Conservation (phyloP, 345 rosid species). For the Psidium friedrichsthalianum region DNA sequence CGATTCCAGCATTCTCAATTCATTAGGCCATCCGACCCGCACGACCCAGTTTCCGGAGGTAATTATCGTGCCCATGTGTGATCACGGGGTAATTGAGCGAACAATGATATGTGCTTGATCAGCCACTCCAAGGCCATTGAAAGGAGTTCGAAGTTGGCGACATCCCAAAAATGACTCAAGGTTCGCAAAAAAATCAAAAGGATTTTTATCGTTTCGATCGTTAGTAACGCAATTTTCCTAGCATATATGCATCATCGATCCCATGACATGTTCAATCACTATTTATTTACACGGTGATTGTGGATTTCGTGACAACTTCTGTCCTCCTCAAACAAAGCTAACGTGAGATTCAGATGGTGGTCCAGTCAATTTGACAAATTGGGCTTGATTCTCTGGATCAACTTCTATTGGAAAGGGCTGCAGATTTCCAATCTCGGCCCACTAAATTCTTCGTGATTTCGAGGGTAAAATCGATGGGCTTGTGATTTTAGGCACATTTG, state of each 20-base stretch:
- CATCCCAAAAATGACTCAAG: neutral
- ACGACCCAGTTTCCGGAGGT: neutral
- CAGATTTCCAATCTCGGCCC: neutral
- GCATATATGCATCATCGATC: neutral
- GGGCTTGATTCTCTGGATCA: neutral
- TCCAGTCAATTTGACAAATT: neutral
- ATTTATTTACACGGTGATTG: neutral
- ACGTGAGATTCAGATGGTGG: neutral
- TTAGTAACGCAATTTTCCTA: neutral
- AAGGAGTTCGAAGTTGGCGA: neutral
- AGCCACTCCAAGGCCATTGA: neutral
- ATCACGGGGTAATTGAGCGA: neutral
- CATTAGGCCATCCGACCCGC: neutral
- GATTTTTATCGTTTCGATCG: neutral
- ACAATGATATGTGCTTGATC: neutral
- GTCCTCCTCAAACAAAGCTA: neutral
- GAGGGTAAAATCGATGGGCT: neutral
- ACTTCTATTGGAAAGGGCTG: neutral
- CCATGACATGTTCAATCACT: neutral
- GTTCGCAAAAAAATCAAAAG: neutral
- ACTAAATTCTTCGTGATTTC: neutral
- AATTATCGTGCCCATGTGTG: neutral
- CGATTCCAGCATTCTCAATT: neutral
- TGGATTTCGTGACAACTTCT: neutral
- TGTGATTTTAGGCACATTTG: neutral